phyloP scores from a whole-genome alignment of 768 basidiomycete genomes.

The Cyclocybe cylindracea region DNA sequence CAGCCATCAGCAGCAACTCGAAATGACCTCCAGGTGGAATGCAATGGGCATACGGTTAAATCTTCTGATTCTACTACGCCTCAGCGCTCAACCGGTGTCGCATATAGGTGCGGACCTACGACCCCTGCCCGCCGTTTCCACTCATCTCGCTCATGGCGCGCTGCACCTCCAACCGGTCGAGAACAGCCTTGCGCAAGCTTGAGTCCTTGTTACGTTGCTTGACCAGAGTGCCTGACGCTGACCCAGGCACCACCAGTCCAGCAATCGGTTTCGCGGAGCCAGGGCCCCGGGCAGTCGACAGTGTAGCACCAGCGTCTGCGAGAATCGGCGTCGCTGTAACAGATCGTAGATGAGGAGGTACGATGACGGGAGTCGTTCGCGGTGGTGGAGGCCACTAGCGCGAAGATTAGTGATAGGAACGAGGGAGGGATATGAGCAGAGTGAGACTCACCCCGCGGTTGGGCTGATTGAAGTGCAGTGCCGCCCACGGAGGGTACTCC shows the following conservation, averaged over 20 bases:
- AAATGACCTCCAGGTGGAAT: too few species aligned
- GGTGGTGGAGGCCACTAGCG: constrained; percentile 84
- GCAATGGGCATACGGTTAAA: too few species aligned
- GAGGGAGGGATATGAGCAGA: neutral
- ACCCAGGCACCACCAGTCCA: too few species aligned
- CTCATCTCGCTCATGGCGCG: constrained; percentile 59
- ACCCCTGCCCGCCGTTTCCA: neutral
- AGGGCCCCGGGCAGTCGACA: constrained; percentile 2
- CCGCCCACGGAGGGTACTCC: constrained; percentile 87
- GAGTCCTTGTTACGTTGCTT: constrained; percentile 31
- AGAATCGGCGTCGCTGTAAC: constrained; percentile 8
- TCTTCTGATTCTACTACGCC: too few species aligned
- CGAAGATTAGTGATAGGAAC: neutral
- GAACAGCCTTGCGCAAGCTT: constrained; percentile 65
- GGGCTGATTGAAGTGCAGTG: constrained; percentile 87
- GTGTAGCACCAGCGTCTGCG: constrained; percentile 10
- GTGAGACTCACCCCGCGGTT: constrained; percentile 64
- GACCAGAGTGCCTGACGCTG: constrained; percentile 3
- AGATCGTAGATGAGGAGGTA: constrained; percentile 61
- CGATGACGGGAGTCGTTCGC: constrained; percentile 74
- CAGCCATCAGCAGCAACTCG: too few species aligned
- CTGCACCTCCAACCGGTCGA: constrained; percentile 76
- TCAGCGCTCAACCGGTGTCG: too few species aligned
- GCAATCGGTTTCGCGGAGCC: too few species aligned
- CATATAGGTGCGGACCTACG: too few species aligned